Base-by-base conservation (phyloP, 495 filamentous ascomycete genomes). In the Penicillium psychrofluorescens region DNA sequence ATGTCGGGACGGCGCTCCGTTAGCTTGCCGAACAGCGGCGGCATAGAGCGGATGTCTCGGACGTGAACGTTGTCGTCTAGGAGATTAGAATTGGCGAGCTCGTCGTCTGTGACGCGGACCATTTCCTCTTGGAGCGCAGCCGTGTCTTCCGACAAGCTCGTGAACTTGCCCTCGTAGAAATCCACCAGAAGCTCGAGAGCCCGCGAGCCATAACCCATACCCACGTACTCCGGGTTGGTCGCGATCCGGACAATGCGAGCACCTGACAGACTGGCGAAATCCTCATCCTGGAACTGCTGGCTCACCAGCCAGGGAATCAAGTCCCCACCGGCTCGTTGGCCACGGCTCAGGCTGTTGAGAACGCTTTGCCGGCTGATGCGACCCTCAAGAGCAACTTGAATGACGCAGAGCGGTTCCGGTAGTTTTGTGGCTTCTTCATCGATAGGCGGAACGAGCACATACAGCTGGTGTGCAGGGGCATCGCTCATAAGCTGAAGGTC, bases 401-500 rank as follows among this genome's bases (percentile, higher is more conserved):
- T 84, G 2, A 97, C 92, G 49, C 88, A 94, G 9, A 97, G 76
- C 5, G 94, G 92, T 60, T 99, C 94, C 0, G 94, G 94, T 5
- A 99, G 67, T 36, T 85, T 81, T 15, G 81, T 79, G 27, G 73
- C 80, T 30, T 84, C 78, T 52, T 91, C 88, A 30, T 84, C 74
- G 15, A 94, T 81, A 0, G 92, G 91, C 6, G 90, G 86, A 5
- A 94, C 88, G 31, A 99, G 81, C 28, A 96, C 94, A 56, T 89
- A 97, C 12, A 99, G 81, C 63, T 97, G 90, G 58, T 99, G 94
- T 0, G 92, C 91, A 9, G 94, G 94, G 7, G 94, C 92, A 68
- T 99, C 94, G 51, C 85, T 90, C 86, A 99, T 92, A 30, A 99
- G 80, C 61, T 97, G 94, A 27, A 99, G 75, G 57, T 99, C 94